Base-by-base conservation (phyloP, 2,329 filamentous ascomycete species). In the Chaetomiaceae sp. region DNA sequence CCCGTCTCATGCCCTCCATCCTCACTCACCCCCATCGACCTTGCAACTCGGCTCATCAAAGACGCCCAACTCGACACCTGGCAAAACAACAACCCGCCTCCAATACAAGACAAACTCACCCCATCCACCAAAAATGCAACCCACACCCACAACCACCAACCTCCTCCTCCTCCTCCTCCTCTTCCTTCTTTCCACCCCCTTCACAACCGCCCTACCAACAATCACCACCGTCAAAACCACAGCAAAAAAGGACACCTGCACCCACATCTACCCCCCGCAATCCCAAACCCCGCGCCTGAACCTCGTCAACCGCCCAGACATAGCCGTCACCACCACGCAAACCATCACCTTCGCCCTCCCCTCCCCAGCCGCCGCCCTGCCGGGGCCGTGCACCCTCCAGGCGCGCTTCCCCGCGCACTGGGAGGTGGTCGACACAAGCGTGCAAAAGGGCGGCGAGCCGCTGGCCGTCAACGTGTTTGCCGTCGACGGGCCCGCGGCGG, bases 351-450 rank as follows among this genome's bases (percentile, higher is more conserved):
- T 64, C 56, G 36, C 50, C 48, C 47, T 64, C 25, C 61, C 61
- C 29, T 5, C 42, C 13, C 4, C 29, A 38, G 41, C 11, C 37
- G 5, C 53, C 20, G 4, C 42, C 18, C 13, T 11, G 27, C 48
- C 51, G 11, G 54, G 47, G 4, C 30, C 27, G 27, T 67, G 65
- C 63, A 38, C 54, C 30, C 62, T 67, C 10, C 50, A 64, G 42
- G 62, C 59, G 45, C 53, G 53, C 40, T 66, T 67, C 58, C 65
- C 65, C 7, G 56, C 59, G 8, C 51, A 53, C 49, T 66, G 62
- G 56, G 53, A 60, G n/a, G 56, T 64, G 47, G n/a, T 27, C n/a
- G 50, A 64, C 58, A 55, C 59, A 23, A 54, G 61, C 53, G 38
- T 44, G 4, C 29, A 29, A n/a, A 11, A 36, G 2, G 60, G 58